phyloP scores from a whole-genome alignment of 257 asterid genomes.

The Nicotiana attenuata region DNA sequence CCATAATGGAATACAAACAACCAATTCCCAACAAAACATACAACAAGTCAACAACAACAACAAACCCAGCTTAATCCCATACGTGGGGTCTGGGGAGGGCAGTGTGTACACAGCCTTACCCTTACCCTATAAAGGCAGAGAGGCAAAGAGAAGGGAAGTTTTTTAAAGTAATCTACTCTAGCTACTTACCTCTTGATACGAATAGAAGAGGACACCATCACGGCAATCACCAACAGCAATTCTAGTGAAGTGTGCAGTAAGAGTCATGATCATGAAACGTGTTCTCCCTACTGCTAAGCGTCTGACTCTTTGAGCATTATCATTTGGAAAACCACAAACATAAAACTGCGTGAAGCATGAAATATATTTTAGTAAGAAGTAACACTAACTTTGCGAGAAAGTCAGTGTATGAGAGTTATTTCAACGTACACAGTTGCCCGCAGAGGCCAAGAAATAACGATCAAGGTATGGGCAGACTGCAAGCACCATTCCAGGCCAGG shows the following conservation, averaged over 20 bases:
- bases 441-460: conserved; percentile 79
- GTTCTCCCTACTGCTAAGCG: conserved; percentile 69
- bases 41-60: too few species aligned
- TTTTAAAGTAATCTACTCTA: conserved; percentile 4
- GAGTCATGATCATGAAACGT: conserved; percentile 72
- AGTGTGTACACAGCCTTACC: too few species aligned
- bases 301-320: conserved; percentile 62
- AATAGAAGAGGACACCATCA: conserved; percentile 86
- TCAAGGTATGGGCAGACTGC: conserved; percentile 88
- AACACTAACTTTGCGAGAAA: conserved; percentile 16
- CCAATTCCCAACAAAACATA: background rate
- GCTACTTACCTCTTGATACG: conserved; percentile 75
- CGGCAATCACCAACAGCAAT: conserved; percentile 99
- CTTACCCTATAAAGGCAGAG: too few species aligned
- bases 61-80: too few species aligned
- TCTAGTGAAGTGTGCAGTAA: conserved; percentile 78
- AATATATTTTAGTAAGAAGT: background rate
- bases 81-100: too few species aligned
- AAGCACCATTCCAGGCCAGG: conserved; percentile 82
- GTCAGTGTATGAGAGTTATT: conserved; percentile 9
- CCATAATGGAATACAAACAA: background rate
- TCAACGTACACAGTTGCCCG: conserved; percentile 79
- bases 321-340: conserved; percentile 77
- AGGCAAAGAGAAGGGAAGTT: background rate
- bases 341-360: conserved; percentile 51